Evolutionary conservation across 352 stramenopile species (phyloP).

Genomic region (Phytopythium boreale): DNA sequence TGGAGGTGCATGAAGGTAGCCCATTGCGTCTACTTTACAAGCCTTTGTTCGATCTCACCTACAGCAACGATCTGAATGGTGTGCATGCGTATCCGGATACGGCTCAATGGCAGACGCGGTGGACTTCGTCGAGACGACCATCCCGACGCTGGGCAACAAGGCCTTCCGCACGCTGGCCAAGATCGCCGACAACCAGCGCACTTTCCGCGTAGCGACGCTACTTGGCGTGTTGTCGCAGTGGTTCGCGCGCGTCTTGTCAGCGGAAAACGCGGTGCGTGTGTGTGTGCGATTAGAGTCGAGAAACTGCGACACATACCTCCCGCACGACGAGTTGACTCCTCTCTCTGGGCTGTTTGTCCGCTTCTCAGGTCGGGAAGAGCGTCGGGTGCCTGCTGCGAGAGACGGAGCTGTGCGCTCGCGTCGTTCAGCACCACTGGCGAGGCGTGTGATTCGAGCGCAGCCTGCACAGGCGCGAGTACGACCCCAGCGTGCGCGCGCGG

Average conservation of each 20-base stretch:
- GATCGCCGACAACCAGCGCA: constrained; percentile 39
- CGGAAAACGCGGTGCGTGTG: constrained; percentile 48
- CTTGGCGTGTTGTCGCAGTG: constrained; percentile 56
- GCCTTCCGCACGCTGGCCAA: constrained; percentile 65
- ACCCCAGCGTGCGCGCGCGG: constrained; percentile 45
- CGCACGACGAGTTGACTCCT: no score
- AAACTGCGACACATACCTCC: no score
- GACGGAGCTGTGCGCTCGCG: constrained; percentile 60
- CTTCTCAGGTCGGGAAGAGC: constrained; percentile 32
- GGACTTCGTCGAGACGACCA: constrained; percentile 58
- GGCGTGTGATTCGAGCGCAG: constrained; percentile 57
- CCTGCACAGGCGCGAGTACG: constrained; percentile 39
- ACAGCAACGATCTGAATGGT: no score
- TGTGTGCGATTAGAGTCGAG: not conserved
- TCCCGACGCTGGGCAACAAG: constrained; percentile 72
- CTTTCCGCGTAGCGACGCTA: constrained; percentile 55
- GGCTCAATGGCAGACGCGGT: constrained; percentile 37
- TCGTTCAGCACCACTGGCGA: constrained; percentile 77
- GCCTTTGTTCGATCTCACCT: no score
- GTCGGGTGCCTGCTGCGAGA: constrained; percentile 53
- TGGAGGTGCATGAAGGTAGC: constrained; percentile 63
- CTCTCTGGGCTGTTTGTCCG: not conserved
- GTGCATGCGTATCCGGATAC: no score
- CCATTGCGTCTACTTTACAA: no score
- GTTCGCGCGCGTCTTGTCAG: constrained; percentile 56